Evolutionary conservation across 1,139 yeast genomes (phyloP), one percentile per base, ranked within the genome.

Genomic region (Suhomyces yuchorum): DNA sequence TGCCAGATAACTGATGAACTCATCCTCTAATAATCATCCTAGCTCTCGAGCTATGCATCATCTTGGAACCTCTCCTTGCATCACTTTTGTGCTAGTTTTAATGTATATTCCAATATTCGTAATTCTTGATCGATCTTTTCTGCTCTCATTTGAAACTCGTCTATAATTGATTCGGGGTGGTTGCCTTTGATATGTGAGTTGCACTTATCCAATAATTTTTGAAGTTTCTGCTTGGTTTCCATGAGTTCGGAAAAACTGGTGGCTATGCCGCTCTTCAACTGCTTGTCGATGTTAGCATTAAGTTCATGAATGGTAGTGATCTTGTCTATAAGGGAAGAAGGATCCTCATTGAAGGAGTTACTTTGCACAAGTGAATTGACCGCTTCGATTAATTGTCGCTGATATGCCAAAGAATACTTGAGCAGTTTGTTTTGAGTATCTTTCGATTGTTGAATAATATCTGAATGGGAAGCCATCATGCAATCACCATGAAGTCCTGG

Each of bases 251-350:
- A 62, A 48, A 55, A 71, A 35, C 50, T 52, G 30, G 43, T 18
- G 8, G 58, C 57, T 11, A 55, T 51, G 9, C 50, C 71, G 12
- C 59, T 51, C 33, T 61, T 61, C 44, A 74, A 51, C 50, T 74
- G 79, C 14, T 58, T 56, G 47, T 72, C 72, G 12, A 75, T 73
- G 37, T 72, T 72, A 4, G 57, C 47, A 55, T 75, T 71, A 18
- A 75, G 57, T 42, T 73, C 70, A 48, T 73, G 78, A 9, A 75
- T 71, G 8, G 79, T 74, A n/a, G 75, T 64, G 47, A 75, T 72
- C 54, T 75, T 75, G 50, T 75, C 79, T 9, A 75, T 50, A 8
- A 71, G 55, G 1, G 68, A 54, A 1, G 74, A 62, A 35, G 59
- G 58, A 17, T 50, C 54, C n/a, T 56, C 55, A 42, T 53, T 51